Evolutionary conservation across 106 monocot species (phyloP).

Genomic region (Dendrobium nobile): DNA sequence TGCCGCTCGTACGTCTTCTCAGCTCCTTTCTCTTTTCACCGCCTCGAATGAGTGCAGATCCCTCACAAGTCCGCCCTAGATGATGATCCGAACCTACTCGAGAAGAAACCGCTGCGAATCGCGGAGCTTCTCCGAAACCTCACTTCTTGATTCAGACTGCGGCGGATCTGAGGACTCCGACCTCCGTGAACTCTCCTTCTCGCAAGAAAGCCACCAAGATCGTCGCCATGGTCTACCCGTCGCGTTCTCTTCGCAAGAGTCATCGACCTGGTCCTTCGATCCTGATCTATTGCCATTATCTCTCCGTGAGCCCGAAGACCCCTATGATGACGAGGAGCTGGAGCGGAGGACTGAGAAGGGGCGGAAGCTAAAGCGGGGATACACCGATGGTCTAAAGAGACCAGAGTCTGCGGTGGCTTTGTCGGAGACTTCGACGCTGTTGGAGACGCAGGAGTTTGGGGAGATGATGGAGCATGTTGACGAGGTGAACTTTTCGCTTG

Average conservation of each 20-base stretch:
- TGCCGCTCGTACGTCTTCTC: background rate
- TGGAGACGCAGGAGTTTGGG: conserved; percentile 97
- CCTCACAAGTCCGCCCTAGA: conserved; percentile 3
- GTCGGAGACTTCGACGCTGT: conserved; percentile 57
- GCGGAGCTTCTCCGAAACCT: conserved; percentile 20
- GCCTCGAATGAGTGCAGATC: background rate
- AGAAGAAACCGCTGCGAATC: conserved; percentile 38
- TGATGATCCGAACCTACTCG: conserved; percentile 88
- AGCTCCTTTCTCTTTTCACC: background rate
- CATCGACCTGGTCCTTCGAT: conserved; percentile 56
- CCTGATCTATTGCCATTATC: conserved; percentile 11
- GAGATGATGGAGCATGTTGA: conserved; percentile 99
- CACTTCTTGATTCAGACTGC: conserved; percentile 14
- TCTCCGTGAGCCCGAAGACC: conserved; percentile 3
- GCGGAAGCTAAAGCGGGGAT: conserved; percentile 15
- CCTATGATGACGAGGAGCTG: background rate
- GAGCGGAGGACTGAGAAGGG: background rate
- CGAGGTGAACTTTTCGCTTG: conserved; percentile 89
- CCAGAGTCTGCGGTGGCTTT: background rate
- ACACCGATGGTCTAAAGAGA: background rate
- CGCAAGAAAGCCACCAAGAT: conserved; percentile 31
- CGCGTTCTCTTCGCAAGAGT: conserved; percentile 65
- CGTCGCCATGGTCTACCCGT: conserved; percentile 15
- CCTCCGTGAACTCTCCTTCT: conserved; percentile 18
- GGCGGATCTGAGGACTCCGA: conserved; percentile 13